These are phyloP conservation scores for Neospora caninum DNA, from an alignment of 169 alveolate genomes.

Conservation along the genomic window DNA sequence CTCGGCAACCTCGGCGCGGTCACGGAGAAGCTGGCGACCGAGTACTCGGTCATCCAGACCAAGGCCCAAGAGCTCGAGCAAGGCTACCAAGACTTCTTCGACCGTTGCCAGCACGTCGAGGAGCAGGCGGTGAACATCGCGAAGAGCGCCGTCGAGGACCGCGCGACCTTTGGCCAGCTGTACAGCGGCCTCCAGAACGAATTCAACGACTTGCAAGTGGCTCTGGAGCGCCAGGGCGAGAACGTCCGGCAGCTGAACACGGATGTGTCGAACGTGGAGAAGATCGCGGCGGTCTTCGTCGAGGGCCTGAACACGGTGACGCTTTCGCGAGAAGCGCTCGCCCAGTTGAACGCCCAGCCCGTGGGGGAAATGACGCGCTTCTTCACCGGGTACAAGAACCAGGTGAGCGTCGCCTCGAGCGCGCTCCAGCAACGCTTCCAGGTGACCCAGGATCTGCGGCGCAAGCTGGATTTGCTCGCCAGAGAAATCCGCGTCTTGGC, in stretches of 20 bases:
- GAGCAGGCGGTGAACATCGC: neutral
- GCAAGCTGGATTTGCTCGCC: neutral
- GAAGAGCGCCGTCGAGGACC: neutral
- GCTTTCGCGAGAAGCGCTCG: neutral
- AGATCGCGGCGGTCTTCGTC: neutral
- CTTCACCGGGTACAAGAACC: neutral
- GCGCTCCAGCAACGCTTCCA: slow-evolving; percentile 1
- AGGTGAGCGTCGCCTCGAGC: neutral
- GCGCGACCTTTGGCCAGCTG: neutral
- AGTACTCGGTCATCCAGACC: neutral
- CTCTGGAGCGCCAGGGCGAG: neutral
- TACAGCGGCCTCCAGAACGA: neutral
- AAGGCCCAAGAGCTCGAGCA: slow-evolving; percentile 16
- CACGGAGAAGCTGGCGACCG: neutral
- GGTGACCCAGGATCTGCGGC: neutral
- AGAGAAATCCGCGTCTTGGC: neutral
- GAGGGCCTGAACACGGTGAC: neutral
- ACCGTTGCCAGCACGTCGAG: neutral
- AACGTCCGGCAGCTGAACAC: neutral
- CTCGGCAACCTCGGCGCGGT: neutral
- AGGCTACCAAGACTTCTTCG: slow-evolving; percentile 21
- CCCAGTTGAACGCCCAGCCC: neutral
- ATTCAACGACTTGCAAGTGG: neutral
- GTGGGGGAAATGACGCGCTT: neutral
- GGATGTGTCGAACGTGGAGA: neutral